Evolutionary conservation across 208 protist species (phyloP), one percentile per base, ranked within the genome.

Genomic region (Leishmania major): DNA sequence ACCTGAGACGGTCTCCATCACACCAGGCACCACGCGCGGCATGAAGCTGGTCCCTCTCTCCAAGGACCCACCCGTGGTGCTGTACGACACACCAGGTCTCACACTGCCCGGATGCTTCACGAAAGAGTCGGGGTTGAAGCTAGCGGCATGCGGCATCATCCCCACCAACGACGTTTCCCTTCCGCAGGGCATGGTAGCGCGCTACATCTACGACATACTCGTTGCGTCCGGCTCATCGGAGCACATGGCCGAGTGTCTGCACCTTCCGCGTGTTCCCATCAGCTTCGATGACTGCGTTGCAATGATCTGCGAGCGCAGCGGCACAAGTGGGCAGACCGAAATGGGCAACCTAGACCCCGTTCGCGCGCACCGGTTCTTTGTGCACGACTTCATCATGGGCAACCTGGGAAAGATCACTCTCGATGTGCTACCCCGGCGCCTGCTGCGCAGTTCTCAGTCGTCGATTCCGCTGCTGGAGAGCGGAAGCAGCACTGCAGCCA

Each of bases 211-310:
- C 77, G 94, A 97, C 79, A 85, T 97, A n/a, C 81, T 97, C 8
- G 81, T 76, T 31, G 88, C 90, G 35, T 85, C 92, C 40, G 91
- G 94, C 66, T 83, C 84, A 22, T 57, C 87, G 40, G 90, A 95
- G 79, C 95, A 98, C 81, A 88, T 98, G 85, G 92, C 94, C 2
- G 91, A 97, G 83, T 98, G 95, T 71, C 86, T 98, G 67, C 91
- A 93, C 43, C 84, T 98, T 3, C 87, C 95, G 35, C 86, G 95
- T 15, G 85, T 92, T n/a, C 95, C 95, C 0, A 92, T 97, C 69
- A 96, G 89, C 86, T 98, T 96, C 82, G 93, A 98, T 77, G 95
- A 98, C 86, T 97, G 93, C 77, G 87, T 97, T n/a, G 88, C 92
- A 37, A 92, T 97, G 89, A 95, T 98, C 59, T 96, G 92, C 83